Evolutionary conservation across 1,284 basidiomycete species (phyloP).

Genomic region (Termitomyces sp.): DNA sequence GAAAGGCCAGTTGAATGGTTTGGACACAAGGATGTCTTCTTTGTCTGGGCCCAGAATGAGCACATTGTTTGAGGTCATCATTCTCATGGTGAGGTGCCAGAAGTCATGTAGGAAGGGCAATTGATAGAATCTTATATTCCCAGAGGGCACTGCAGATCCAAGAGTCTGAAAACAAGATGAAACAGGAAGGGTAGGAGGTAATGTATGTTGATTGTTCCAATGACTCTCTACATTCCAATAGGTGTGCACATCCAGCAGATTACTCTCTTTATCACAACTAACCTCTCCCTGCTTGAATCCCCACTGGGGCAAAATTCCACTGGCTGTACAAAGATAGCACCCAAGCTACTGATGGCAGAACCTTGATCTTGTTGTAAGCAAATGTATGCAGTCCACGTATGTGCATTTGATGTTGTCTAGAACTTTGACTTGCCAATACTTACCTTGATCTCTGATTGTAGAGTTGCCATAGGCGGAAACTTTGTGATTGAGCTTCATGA

Average conservation of each 20-base stretch:
- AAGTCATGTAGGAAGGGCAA: slow-evolving; percentile 97
- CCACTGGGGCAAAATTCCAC: slow-evolving; percentile 91
- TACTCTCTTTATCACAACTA: slow-evolving; percentile 86
- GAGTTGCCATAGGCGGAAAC: slow-evolving; percentile 91
- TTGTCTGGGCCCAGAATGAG: slow-evolving; percentile 97
- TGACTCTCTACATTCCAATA: slow-evolving; percentile 99
- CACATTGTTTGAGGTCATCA: slow-evolving; percentile 99
- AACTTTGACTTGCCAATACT: slow-evolving; percentile 92
- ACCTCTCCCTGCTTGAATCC: slow-evolving; percentile 99
- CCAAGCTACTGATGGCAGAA: slow-evolving; percentile 76
- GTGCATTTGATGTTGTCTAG: slow-evolving; percentile 81
- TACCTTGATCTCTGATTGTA: slow-evolving; percentile 82
- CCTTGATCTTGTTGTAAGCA: slow-evolving; percentile 85
- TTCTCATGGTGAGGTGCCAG: slow-evolving; percentile 97
- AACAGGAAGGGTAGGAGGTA: not conserved
- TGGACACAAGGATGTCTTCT: slow-evolving; percentile 92
- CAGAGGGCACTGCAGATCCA: slow-evolving; percentile 64
- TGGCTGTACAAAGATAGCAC: slow-evolving; percentile 90
- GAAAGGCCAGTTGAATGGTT: slow-evolving; percentile 92
- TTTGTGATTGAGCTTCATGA: slow-evolving; percentile 89
- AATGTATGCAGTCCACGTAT: slow-evolving; percentile 64
- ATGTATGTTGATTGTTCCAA: slow-evolving; percentile 88
- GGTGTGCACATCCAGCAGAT: slow-evolving; percentile 80
- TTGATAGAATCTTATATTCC: slow-evolving; percentile 77
- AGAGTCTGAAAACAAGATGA: slow-evolving; percentile 1